Percentiles rank a stretch among this genome's conserved stretches.
phyloP scores from a whole-genome alignment of 1,284 basidiomycete species.

The Polyporus tsugae region DNA sequence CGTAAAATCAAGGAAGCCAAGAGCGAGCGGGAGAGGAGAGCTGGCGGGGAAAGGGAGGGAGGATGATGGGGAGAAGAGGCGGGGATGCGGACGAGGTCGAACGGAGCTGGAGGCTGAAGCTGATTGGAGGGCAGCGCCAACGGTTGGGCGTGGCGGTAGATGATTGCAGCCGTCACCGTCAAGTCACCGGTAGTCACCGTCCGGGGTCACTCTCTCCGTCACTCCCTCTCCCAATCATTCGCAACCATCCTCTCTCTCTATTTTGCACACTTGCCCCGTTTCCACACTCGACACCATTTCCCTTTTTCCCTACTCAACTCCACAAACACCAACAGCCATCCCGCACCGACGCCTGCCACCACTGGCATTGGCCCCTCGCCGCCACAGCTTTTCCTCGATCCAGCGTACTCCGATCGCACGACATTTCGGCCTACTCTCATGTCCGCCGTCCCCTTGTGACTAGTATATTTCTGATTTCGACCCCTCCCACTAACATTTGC shows the following conservation, averaged over 20 bases:
- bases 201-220: neutral
- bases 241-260: neutral
- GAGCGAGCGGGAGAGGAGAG: neutral
- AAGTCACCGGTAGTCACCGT: too few species aligned
- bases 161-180: too few species aligned
- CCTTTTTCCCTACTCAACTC: too few species aligned
- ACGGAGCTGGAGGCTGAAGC: constrained; percentile 19
- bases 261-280: neutral
- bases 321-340: neutral
- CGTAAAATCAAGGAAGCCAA: constrained; percentile 22
- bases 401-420: neutral
- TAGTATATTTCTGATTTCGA: neutral
- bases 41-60: constrained; percentile 12
- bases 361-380: neutral
- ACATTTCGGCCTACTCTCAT: neutral
- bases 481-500: neutral
- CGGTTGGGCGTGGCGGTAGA: constrained; percentile 10
- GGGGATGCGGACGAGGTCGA: constrained; percentile 9
- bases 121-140: constrained; percentile 24
- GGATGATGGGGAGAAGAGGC: constrained; percentile 25
- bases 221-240: neutral
- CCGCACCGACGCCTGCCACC: neutral
- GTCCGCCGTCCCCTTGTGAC: neutral
- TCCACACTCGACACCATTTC: neutral
- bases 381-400: neutral